Conservation (phyloP, 192 early-diverging fungal species). For the Coemansia sp. region DNA sequence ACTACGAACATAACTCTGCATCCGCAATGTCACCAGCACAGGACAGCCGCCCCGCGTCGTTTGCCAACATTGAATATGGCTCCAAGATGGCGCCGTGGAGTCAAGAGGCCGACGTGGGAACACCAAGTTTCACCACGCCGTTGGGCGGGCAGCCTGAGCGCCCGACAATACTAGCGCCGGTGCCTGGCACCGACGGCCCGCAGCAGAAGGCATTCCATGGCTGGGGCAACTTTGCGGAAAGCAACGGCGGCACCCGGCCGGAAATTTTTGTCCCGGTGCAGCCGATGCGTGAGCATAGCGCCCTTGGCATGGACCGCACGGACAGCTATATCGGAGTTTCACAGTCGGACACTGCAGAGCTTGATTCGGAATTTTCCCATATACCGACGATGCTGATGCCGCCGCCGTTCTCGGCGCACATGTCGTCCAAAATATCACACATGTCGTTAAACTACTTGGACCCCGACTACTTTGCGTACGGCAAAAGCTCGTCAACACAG, state of each 20-base stretch:
- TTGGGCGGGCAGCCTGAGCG: neutral
- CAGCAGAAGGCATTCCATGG: neutral
- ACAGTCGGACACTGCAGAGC: neutral
- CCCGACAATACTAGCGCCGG: neutral
- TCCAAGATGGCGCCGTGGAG: neutral
- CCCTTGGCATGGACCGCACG: conserved; percentile 21
- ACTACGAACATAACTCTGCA: neutral
- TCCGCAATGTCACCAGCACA: neutral
- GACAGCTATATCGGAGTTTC: conserved; percentile 17
- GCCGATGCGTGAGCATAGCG: conserved; percentile 30
- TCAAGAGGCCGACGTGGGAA: neutral
- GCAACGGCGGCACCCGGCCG: conserved; percentile 4
- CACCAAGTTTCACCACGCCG: too few relatives aligned
- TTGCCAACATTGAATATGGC: neutral
- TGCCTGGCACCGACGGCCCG: too few relatives aligned
- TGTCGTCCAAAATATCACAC: neutral
- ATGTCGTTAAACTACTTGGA: neutral
- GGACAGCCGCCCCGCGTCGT: neutral
- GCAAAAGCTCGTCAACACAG: neutral
- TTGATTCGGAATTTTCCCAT: neutral
- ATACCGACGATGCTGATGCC: neutral
- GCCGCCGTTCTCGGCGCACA: neutral
- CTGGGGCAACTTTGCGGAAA: too few relatives aligned
- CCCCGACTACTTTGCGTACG: neutral
- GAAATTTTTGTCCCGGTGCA: conserved; percentile 29